phyloP scores from a whole-genome alignment of 306 rosid species.

The Cicer yamashitae region DNA sequence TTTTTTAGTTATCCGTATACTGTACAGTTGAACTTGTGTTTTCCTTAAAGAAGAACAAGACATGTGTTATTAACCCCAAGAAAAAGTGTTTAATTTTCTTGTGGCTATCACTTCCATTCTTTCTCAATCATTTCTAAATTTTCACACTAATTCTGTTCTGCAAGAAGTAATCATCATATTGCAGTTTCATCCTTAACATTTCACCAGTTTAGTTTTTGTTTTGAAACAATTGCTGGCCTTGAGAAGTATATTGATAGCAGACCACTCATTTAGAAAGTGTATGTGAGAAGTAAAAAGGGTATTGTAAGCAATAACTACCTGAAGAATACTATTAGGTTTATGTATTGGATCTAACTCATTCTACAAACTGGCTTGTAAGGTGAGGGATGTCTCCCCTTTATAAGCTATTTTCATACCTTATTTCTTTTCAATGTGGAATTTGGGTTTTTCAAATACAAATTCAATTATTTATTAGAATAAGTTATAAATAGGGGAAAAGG shows the following conservation, averaged over 20 bases:
- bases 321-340: not conserved
- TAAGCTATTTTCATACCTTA: too few species aligned
- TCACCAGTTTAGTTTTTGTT: constrained; percentile 27
- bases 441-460: not conserved
- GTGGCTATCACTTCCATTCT: constrained; percentile 12
- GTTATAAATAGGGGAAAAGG: not conserved
- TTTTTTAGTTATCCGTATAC: not conserved
- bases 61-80: not conserved
- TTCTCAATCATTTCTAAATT: constrained; percentile 32
- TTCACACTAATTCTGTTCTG: constrained; percentile 19
- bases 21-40: constrained; percentile 24
- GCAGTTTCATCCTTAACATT: constrained; percentile 22
- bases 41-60: constrained; percentile 16
- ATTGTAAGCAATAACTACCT: not conserved
- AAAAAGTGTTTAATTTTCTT: constrained; percentile 13
- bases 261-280: not conserved
- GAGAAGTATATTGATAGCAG: constrained; percentile 19
- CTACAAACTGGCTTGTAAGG: too few species aligned
- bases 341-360: too few species aligned
- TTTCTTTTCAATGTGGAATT: too few species aligned
- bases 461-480: not conserved
- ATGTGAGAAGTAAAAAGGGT: not conserved
- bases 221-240: constrained; percentile 25
- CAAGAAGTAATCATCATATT: constrained; percentile 24
- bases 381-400: too few species aligned